A percentile compares a stretch with the other conserved stretches of the same genome.
These are phyloP conservation scores for Paramecium caudatum DNA, from an alignment of 73 alveolate species.

Conservation along the genomic window DNA sequence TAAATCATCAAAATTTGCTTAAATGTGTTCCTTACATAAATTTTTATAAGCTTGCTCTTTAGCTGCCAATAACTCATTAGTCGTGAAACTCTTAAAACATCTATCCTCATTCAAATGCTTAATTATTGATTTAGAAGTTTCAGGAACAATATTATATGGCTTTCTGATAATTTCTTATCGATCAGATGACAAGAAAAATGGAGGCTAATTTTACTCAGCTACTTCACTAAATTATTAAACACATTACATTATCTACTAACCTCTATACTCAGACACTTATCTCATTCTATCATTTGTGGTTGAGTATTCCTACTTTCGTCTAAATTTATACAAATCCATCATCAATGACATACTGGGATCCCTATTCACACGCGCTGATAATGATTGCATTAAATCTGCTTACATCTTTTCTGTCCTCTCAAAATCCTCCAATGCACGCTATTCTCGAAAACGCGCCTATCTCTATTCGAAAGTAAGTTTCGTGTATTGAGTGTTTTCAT, in stretches of 20 bases:
- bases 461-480: background rate
- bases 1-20: conserved; percentile 4
- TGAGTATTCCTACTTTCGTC: conserved; percentile 47
- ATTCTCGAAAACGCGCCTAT: background rate
- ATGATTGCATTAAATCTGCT: background rate
- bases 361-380: conserved; percentile 8
- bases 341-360: conserved; percentile 32
- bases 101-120: background rate
- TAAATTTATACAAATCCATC: conserved; percentile 41
- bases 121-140: conserved; percentile 4
- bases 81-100: conserved; percentile 37
- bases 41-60: background rate
- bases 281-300: conserved; percentile 40
- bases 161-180: conserved; percentile 42
- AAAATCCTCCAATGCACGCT: conserved; percentile 27
- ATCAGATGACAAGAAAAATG: conserved; percentile 6
- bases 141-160: background rate
- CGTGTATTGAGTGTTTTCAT: background rate
- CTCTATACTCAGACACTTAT: background rate
- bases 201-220: background rate
- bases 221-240: background rate
- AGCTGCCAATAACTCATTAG: background rate
- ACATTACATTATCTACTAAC: background rate
- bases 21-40: background rate
- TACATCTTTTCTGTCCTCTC: background rate